Percentiles rank a stretch among this genome's conserved stretches.
phyloP scores from a whole-genome alignment of 352 stramenopile species.

The Globisporangium recalcitrans region DNA sequence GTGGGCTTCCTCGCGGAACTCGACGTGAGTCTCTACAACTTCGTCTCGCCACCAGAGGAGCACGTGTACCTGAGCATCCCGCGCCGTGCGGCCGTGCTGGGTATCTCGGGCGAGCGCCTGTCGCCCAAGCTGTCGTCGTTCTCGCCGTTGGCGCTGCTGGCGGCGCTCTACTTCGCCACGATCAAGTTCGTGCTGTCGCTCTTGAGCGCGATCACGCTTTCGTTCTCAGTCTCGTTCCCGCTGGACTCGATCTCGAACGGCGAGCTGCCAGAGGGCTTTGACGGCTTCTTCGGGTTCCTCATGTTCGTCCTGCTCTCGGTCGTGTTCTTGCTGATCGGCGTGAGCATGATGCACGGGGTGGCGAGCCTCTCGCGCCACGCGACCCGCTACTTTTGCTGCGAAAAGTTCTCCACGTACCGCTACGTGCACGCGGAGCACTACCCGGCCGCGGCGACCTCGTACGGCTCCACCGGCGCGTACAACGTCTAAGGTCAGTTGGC shows the following conservation, averaged over 20 bases:
- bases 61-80: conserved; percentile 43
- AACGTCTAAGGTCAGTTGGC: conserved; percentile 7
- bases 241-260: conserved; percentile 32
- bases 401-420: conserved; percentile 47
- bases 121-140: conserved; percentile 42
- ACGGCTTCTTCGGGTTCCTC: conserved; percentile 32
- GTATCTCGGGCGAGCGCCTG: conserved; percentile 45
- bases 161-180: conserved; percentile 54
- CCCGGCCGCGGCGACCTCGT: conserved; percentile 20
- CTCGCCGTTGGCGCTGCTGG: conserved; percentile 34
- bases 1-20: conserved; percentile 49
- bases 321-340: conserved; percentile 44
- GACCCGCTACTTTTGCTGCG: conserved; percentile 67
- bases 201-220: conserved; percentile 46
- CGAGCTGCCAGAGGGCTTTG: conserved; percentile 35
- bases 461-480: conserved; percentile 28
- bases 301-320: conserved; percentile 40
- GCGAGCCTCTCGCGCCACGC: conserved; percentile 36
- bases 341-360: conserved; percentile 49
- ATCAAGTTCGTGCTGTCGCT: conserved; percentile 52
- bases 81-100: conserved; percentile 25
- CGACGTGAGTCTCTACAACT: conserved; percentile 63
- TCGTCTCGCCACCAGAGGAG: conserved; percentile 42
- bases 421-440: conserved; percentile 27
- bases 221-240: conserved; percentile 49